A percentile compares a stretch with the other conserved stretches of the same genome.
Conservation (phyloP, 1,139 yeast species). For the Geotrichum candidum region DNA sequence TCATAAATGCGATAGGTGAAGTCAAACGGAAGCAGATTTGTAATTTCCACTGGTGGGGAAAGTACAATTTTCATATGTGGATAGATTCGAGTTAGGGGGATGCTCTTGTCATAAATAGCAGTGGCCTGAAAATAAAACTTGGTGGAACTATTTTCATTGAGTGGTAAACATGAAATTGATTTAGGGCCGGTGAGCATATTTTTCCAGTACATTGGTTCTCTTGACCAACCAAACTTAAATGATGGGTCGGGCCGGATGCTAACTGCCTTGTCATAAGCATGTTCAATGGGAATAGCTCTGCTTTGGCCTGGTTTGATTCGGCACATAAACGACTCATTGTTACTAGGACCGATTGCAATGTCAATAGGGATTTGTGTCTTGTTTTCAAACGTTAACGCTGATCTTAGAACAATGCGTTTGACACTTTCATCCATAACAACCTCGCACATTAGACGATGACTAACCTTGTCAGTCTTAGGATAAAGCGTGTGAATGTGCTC, state of each 20-base stretch:
- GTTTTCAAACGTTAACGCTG: slow-evolving; percentile 68
- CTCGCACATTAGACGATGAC: slow-evolving; percentile 69
- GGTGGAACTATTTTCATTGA: slow-evolving; percentile 27
- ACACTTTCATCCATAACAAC: slow-evolving; percentile 66
- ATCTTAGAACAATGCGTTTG: slow-evolving; percentile 66
- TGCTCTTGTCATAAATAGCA: slow-evolving; percentile 55
- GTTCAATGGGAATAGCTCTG: slow-evolving; percentile 66
- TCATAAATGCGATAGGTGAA: slow-evolving; percentile 71
- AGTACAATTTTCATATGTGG: slow-evolving; percentile 78
- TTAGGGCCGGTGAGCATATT: slow-evolving; percentile 46
- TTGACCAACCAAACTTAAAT: slow-evolving; percentile 62
- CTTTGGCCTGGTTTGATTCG: slow-evolving; percentile 49
- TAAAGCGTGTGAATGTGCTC: slow-evolving; percentile 64
- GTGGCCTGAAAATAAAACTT: slow-evolving; percentile 68
- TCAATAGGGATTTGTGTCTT: slow-evolving; percentile 58
- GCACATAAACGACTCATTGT: slow-evolving; percentile 18
- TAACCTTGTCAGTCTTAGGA: slow-evolving; percentile 60
- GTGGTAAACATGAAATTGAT: slow-evolving; percentile 55
- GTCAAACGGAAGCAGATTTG: slow-evolving; percentile 80
- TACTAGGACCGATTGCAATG: slow-evolving; percentile 31
- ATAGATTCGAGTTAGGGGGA: slow-evolving; percentile 66
- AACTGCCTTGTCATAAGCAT: slow-evolving; percentile 54
- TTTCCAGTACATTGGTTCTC: slow-evolving; percentile 58
- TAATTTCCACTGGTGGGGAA: slow-evolving; percentile 82
- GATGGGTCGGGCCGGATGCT: slow-evolving; percentile 57